Evolutionary conservation across 2,329 filamentous ascomycete genomes (phyloP), one percentile per base, ranked within the genome.

Genomic region (Fusarium oxysporum): DNA sequence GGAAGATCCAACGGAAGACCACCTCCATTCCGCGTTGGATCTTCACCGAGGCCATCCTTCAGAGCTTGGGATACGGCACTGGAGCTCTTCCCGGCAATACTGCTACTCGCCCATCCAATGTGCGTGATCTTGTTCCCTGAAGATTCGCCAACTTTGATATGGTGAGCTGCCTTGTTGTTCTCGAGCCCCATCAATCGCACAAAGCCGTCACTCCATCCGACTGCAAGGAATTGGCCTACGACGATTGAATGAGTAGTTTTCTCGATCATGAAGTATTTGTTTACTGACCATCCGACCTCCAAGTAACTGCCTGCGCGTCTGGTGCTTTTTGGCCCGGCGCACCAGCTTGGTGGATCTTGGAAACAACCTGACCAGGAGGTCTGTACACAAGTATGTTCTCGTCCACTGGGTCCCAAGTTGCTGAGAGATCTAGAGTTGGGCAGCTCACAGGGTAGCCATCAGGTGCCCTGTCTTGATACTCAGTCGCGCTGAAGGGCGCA

Each of bases 371-470:
- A 3, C 92, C 92, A 68, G 92, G 93, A 21, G 95, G 88, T 54
- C 96, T 89, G 82, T 92, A 95, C 47, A 97, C 90, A 73, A 92
- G 87, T 23, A 98, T 85, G 55, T 91, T 90, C 54, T 90, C 90
- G 68, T 91, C 89, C 21, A 87, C 86, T n/a, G 87, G 89, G 17
- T 93, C 92, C 80, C 83, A 84, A 17, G 95, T 86, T 9, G 92
- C 91, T n/a, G 92, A 87, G 50, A 98, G 86, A 82, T 98, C 94
- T 85, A 97, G 93, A 13, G 91, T 92, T 21, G 95, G 94, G 81
- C 94, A 97, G 81, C 93, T 94, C 32, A 91, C 87, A 38, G 96
- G 86, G 56, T 92, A 87, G 51, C 86, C 84, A 40, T 86, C 83
- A 41, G 88, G 85, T 28, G 90, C 86, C 30, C 86, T 85, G 50